These are phyloP conservation scores for Ascochyta fabae DNA, from an alignment of 2,329 filamentous ascomycete genomes.

Conservation along the genomic window DNA sequence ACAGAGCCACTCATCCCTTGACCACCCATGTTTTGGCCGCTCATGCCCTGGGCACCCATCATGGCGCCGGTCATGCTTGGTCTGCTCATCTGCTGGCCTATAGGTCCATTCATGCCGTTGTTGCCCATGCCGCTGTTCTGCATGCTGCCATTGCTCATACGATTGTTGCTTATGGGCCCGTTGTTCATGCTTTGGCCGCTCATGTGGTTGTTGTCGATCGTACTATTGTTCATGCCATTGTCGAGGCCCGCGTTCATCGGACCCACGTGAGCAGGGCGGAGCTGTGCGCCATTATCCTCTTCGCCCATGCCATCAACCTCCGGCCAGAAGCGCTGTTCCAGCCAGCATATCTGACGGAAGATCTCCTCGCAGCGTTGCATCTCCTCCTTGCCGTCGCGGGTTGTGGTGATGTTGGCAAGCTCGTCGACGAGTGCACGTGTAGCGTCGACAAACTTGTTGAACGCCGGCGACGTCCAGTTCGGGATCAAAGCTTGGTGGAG, in stretches of 20 bases:
- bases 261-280: slow-evolving; percentile 24
- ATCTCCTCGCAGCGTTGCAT: slow-evolving; percentile 56
- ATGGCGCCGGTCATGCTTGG: slow-evolving; percentile 4
- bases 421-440: slow-evolving; percentile 58
- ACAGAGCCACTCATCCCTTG: slow-evolving; percentile 5
- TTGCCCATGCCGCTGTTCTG: slow-evolving; percentile 11
- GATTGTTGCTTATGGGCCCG: slow-evolving; percentile 18
- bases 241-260: slow-evolving; percentile 30
- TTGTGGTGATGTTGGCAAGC: slow-evolving; percentile 56
- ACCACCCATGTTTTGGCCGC: not conserved
- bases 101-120: slow-evolving; percentile 15
- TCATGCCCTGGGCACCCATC: not conserved
- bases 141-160: slow-evolving; percentile 23
- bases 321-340: slow-evolving; percentile 58
- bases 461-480: slow-evolving; percentile 59
- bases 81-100: slow-evolving; percentile 10
- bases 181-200: slow-evolving; percentile 18
- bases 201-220: slow-evolving; percentile 20
- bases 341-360: slow-evolving; percentile 56
- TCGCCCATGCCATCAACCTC: slow-evolving; percentile 59
- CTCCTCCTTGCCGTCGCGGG: slow-evolving; percentile 56
- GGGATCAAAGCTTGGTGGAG: slow-evolving; percentile 59
- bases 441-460: slow-evolving; percentile 58
- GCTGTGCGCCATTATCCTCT: slow-evolving; percentile 46
- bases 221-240: slow-evolving; percentile 24